Evolutionary conservation across 2,329 filamentous ascomycete genomes (phyloP), one percentile per base, ranked within the genome.

Genomic region (Cercospora brassicicola): DNA sequence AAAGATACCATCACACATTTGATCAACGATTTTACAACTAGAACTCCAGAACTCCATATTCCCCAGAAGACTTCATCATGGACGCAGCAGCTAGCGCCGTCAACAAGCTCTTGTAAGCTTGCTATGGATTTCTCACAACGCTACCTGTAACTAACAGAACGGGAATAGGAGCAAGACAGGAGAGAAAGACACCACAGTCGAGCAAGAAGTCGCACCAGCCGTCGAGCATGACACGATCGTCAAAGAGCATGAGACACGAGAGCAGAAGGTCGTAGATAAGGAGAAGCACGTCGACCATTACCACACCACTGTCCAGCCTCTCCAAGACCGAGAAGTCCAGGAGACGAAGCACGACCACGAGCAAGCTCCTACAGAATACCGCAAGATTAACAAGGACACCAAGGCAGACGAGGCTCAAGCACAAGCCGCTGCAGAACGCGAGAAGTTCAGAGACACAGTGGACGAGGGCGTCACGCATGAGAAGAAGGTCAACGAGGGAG

Each of bases 231-330:
- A 69, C 65, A 66, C 65, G 23, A 62, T 69, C 30, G 66, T 57
- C 26, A 62, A 59, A 36, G 53, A 59, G 66, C 71, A 67, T 30
- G 66, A 69, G 59, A 70, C 68, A 2, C 60, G 59, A 18, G 67
- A 69, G 20, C 69, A 71, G 42, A 69, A 59, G 7, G 69, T 67
- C 2, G 45, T 73, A 20, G 66, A 70, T 30, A 59, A 64, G 15
- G 73, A 74, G 42, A 66, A 57, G 51, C 73, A 74, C 64, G 64
- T 73, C 59, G 67, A 75, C 42, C 74, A 75, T 66, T 76, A 76
- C 69, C 74, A 76, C 68, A 75, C 73, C 48, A 74, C 74, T 7
- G 65, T 76, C 3, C 74, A 76, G 66, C 73, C 74, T 2, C 60
- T 74, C 5, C 42, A 72, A 45, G 71, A 74, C 53, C 33, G 53